phyloP scores from a whole-genome alignment of 805 yeast species.

The Yarrowia porcina region DNA sequence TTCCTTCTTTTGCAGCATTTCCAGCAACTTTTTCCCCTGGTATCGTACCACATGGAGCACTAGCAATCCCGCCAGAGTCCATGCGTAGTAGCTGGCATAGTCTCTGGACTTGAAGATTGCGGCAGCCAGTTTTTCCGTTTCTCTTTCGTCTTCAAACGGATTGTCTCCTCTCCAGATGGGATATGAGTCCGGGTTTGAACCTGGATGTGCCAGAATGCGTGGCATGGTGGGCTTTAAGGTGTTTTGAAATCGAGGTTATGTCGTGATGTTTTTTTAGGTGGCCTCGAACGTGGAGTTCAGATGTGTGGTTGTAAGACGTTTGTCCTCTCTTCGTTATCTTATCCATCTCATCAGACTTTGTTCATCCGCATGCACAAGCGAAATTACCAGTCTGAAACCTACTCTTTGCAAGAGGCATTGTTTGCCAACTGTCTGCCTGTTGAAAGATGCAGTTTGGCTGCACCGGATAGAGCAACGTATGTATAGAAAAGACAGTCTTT shows the following conservation, averaged over 20 bases:
- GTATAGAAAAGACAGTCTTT: too few species aligned
- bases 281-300: too few species aligned
- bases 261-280: too few species aligned
- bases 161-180: slow-evolving; percentile 6
- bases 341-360: slow-evolving; percentile 11
- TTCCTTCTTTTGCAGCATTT: not conserved
- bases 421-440: not conserved
- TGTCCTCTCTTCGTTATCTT: not conserved
- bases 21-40: not conserved
- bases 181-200: not conserved
- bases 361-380: not conserved
- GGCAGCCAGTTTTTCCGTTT: not conserved
- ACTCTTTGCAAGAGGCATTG: not conserved
- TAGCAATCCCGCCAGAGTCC: not conserved
- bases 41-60: slow-evolving; percentile 4
- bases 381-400: slow-evolving; percentile 8
- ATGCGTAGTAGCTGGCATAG: not conserved
- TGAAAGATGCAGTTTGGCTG: not conserved
- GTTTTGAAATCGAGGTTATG: too few species aligned
- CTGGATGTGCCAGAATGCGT: slow-evolving; percentile 12
- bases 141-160: slow-evolving; percentile 16
- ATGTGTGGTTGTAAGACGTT: too few species aligned
- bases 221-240: not conserved
- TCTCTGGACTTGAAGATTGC: slow-evolving; percentile 8
- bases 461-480: too few species aligned